Percentiles rank a stretch among this genome's conserved stretches.
phyloP scores from a whole-genome alignment of 169 alveolate species.

The Besnoitia besnoiti region DNA sequence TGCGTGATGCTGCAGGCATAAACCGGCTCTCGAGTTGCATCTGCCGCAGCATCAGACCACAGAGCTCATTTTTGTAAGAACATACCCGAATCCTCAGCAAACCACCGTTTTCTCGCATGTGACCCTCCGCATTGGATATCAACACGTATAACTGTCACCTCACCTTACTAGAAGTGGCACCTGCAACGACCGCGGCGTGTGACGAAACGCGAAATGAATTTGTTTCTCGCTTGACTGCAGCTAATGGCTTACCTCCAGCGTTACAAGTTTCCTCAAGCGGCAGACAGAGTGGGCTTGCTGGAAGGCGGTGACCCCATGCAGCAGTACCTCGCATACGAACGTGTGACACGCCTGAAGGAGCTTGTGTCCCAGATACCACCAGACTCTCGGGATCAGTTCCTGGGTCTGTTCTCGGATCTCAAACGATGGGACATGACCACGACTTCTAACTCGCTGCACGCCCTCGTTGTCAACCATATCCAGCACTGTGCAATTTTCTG shows the following conservation, averaged over 20 bases:
- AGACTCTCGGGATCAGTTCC: background rate
- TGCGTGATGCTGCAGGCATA: background rate
- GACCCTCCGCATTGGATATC: too few species aligned
- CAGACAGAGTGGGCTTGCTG: background rate
- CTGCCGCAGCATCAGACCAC: background rate
- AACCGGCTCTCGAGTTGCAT: background rate
- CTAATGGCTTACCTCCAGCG: constrained; percentile 10
- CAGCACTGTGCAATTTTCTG: constrained; percentile 27
- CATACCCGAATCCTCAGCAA: too few species aligned
- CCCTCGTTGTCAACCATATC: background rate
- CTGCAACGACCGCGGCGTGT: too few species aligned
- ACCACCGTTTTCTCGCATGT: too few species aligned
- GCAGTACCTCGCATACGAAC: background rate
- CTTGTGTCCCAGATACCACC: background rate
- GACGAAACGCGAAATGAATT: too few species aligned
- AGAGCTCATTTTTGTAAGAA: constrained; percentile 26
- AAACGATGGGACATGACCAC: background rate
- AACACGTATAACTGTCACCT: too few species aligned
- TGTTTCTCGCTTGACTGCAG: background rate
- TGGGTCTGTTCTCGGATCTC: background rate
- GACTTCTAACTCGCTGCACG: background rate
- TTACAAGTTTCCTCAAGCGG: constrained; percentile 5
- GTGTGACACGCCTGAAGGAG: background rate
- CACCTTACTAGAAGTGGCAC: too few species aligned
- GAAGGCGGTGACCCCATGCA: background rate